Evolutionary conservation across 163 green algal species (phyloP).

Genomic region (Chlamydomonas reinhardtii): DNA sequence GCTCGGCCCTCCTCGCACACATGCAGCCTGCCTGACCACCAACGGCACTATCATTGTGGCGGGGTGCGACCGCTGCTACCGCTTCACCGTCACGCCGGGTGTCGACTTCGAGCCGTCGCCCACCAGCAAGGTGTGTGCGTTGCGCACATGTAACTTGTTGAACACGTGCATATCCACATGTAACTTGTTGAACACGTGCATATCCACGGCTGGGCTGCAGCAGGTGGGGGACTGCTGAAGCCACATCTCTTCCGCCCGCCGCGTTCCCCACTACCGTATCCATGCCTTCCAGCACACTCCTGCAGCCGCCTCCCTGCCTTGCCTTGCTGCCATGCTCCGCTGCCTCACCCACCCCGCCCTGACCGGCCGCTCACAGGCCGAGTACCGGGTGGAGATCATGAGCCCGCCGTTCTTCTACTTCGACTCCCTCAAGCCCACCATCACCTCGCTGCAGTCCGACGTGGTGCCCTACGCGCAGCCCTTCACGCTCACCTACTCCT

Average conservation of each 20-base stretch:
- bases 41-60: constrained; percentile 45
- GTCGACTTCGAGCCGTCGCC: constrained; percentile 20
- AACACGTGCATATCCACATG: too few species aligned
- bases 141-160: too few species aligned
- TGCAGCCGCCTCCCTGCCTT: too few species aligned
- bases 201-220: too few species aligned
- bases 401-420: constrained; percentile 49
- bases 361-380: constrained; percentile 30
- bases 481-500: constrained; percentile 4
- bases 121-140: constrained; percentile 3
- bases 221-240: too few species aligned
- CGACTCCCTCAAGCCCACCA: constrained; percentile 29
- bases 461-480: neutral
- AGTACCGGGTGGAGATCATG: constrained; percentile 57
- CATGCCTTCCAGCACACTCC: too few species aligned
- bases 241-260: too few species aligned
- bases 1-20: too few species aligned
- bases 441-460: neutral
- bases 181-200: too few species aligned
- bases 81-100: neutral
- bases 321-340: too few species aligned
- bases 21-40: constrained; percentile 24
- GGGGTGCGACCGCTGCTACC: constrained; percentile 36
- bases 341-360: too few species aligned
- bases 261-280: too few species aligned